Base-by-base conservation (phyloP, 208 protist genomes). In the Tetramitus jugosus region DNA sequence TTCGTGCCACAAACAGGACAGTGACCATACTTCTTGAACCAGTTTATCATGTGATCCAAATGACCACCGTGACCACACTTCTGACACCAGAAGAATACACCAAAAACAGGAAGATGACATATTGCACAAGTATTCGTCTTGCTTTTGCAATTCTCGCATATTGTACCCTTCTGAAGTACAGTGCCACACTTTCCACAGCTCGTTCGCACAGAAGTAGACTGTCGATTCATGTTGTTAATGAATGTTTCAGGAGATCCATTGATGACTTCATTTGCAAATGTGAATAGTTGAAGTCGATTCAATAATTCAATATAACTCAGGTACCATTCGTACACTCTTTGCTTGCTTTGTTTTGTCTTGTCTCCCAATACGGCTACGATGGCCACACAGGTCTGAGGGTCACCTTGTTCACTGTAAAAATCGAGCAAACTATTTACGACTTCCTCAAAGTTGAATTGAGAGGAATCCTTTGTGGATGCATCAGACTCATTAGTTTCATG, bases 231-330 rank as follows among this genome's bases (percentile, higher is more conserved):
- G 10, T 49, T 46, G 3, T 49, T 17, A 20, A 71, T 37, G 3
- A 53, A 20, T 4, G 33, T 26, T 26, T 39, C 53, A n/a, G 17
- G 7, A 74, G 23, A 74, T n/a, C 29, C 29, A 33, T 53, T 37
- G 23, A 74, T 74, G 0, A 74, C 3, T 43, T 74, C 42, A 53
- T 74, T 53, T 1, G 40, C 6, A 23, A 35, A 71, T 49, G 65
- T 71, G 37, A 74, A 74, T 4, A 74, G 42, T 37, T 74, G 46
- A n/a, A 43, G 26, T 74, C 42, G n/a, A 53, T 45, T 53, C n/a
- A 74, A 53, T 4, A 74, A 10, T 52, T 74, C 67, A 74, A 74
- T 49, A 53, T 74, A 74, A 37, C 42, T 39, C 10, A 39, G 39
- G 37, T 53, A 53, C 39, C 39, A 74, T 33, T 74, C 31, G 8